Evolutionary conservation across 2,329 filamentous ascomycete species (phyloP).

Genomic region (Xylariaceae sp.): DNA sequence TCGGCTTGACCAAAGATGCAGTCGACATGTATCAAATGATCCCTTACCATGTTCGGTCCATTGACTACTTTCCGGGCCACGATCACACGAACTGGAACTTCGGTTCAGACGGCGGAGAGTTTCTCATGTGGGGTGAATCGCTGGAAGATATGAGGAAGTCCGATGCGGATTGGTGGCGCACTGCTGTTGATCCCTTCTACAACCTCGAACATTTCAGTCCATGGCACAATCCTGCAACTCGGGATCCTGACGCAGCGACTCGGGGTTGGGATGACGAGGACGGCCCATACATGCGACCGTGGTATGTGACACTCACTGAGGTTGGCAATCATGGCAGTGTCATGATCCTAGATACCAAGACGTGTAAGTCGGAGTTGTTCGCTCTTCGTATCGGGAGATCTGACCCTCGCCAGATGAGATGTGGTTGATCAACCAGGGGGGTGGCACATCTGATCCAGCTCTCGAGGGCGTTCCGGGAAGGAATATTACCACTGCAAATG

Average conservation of each 20-base stretch:
- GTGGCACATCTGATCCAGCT: constrained; percentile 10
- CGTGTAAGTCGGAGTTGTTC: constrained; percentile 7
- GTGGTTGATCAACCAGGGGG: constrained; percentile 13
- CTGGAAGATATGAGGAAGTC: constrained; percentile 10
- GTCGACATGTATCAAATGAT: constrained; percentile 17
- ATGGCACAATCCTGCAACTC: not conserved
- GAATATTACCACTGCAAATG: not conserved
- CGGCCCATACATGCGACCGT: constrained; percentile 20
- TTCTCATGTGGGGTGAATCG: constrained; percentile 11
- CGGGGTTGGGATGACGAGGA: constrained; percentile 15
- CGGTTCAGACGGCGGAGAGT: constrained; percentile 10
- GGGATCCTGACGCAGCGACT: constrained; percentile 1
- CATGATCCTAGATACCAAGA: constrained; percentile 21
- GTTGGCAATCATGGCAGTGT: constrained; percentile 21
- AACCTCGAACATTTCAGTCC: constrained; percentile 7
- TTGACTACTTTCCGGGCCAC: not conserved
- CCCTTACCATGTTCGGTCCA: constrained; percentile 5
- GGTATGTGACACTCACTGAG: constrained; percentile 16
- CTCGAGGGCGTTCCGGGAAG: not conserved
- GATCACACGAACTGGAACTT: constrained; percentile 14
- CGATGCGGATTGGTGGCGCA: constrained; percentile 11
- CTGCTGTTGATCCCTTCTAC: constrained; percentile 9
- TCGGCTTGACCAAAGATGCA: constrained; percentile 14
- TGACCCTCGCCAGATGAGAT: constrained; percentile 7
- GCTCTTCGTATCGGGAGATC: not conserved